Percentiles rank a stretch among this genome's conserved stretches.
Evolutionary conservation across 345 rosid species (phyloP).

Genomic region (Pelargonium nanum): DNA sequence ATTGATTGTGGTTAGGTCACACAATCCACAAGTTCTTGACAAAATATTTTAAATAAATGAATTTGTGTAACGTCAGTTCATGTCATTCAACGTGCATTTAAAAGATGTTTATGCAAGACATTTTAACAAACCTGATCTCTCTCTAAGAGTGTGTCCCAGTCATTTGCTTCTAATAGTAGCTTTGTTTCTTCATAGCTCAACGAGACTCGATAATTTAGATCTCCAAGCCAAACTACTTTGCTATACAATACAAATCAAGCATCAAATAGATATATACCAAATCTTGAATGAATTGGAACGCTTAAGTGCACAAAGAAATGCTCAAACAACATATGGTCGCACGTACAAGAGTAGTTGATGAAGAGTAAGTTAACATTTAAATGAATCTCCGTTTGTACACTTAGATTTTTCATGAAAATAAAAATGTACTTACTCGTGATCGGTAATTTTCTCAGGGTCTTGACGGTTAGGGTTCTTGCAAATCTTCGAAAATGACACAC

Average conservation of each 20-base stretch:
- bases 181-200: constrained; percentile 78
- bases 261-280: not conserved
- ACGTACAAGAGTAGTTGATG: no score
- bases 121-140: constrained; percentile 99
- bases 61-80: no score
- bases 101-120: no score
- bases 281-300: no score
- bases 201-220: constrained; percentile 71
- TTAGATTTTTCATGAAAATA: not conserved
- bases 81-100: no score
- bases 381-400: not conserved
- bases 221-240: constrained; percentile 92
- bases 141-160: constrained; percentile 72
- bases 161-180: constrained; percentile 50
- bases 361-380: not conserved
- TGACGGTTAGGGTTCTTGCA: constrained; percentile 47
- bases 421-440: constrained; percentile 57
- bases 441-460: constrained; percentile 60
- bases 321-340: no score
- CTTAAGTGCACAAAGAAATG: not conserved
- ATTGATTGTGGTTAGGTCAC: no score
- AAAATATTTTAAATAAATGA: no score
- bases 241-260: constrained; percentile 22
- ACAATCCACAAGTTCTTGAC: no score
- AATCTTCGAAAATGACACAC: constrained; percentile 59